Evolutionary conservation across 805 yeast genomes (phyloP).

Genomic region (Wickerhamiella parazyma): DNA sequence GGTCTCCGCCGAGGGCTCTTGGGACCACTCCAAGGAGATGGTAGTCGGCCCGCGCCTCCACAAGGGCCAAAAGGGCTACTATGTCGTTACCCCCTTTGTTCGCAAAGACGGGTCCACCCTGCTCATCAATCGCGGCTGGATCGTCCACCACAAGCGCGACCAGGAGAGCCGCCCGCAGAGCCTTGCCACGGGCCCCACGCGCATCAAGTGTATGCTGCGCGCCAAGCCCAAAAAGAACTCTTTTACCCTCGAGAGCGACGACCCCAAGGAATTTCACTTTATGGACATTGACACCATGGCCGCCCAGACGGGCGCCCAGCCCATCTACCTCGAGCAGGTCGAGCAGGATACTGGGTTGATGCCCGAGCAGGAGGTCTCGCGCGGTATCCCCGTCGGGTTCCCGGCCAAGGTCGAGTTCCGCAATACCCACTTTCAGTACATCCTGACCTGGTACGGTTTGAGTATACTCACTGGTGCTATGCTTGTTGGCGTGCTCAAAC

Average conservation of each 20-base stretch:
- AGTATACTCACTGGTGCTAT: slow-evolving; percentile 59
- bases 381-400: slow-evolving; percentile 87
- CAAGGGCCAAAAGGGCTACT: slow-evolving; percentile 63
- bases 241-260: slow-evolving; percentile 59
- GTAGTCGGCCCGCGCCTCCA: slow-evolving; percentile 80
- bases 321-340: slow-evolving; percentile 64
- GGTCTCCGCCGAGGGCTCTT: slow-evolving; percentile 63
- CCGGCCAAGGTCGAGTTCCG: slow-evolving; percentile 66
- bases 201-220: slow-evolving; percentile 61
- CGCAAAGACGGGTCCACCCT: slow-evolving; percentile 68
- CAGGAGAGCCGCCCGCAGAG: slow-evolving; percentile 53
- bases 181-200: slow-evolving; percentile 57
- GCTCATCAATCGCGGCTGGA: slow-evolving; percentile 86
- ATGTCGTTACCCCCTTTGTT: slow-evolving; percentile 67
- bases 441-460: slow-evolving; percentile 91
- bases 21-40: slow-evolving; percentile 73
- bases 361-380: slow-evolving; percentile 44
- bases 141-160: slow-evolving; percentile 42
- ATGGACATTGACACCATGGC: slow-evolving; percentile 79
- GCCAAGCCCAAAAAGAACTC: slow-evolving; percentile 48
- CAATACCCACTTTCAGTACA: slow-evolving; percentile 83
- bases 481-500: slow-evolving; percentile 40
- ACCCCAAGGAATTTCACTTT: slow-evolving; percentile 56
- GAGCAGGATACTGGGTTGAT: slow-evolving; percentile 34
- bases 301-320: slow-evolving; percentile 46